Conservation (phyloP, 805 yeast species). For the Scheffersomyces lignosus region DNA sequence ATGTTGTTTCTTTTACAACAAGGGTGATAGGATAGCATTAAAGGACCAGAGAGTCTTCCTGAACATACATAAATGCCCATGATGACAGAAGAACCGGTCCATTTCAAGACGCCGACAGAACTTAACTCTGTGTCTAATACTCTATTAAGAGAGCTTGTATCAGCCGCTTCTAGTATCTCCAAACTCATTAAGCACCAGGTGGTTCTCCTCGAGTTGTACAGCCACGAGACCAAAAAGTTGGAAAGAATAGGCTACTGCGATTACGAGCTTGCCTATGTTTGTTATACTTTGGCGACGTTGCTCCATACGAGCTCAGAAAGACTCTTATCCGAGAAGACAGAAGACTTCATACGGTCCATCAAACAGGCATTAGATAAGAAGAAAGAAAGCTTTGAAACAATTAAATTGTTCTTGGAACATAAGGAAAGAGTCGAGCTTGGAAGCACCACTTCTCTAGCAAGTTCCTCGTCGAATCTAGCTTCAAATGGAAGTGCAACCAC, state of each 20-base stretch:
- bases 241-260: conserved; percentile 35
- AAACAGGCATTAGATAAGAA: conserved; percentile 17
- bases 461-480: not conserved
- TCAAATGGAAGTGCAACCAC: no score
- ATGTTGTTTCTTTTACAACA: no score
- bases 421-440: not conserved
- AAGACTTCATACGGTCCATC: conserved; percentile 17
- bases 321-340: conserved; percentile 9
- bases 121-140: not conserved
- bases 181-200: conserved; percentile 28
- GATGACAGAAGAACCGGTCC: not conserved
- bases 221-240: conserved; percentile 29
- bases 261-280: conserved; percentile 34
- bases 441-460: no score
- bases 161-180: conserved; percentile 3
- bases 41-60: no score
- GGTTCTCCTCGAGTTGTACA: conserved; percentile 34
- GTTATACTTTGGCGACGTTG: conserved; percentile 16
- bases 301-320: conserved; percentile 9
- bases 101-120: not conserved
- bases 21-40: no score
- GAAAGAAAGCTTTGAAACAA: conserved; percentile 6
- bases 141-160: not conserved
- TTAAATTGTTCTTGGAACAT: not conserved
- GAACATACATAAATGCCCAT: no score